Conservation (phyloP, 2,329 filamentous ascomycete genomes). For the Fusarium hainanense region DNA sequence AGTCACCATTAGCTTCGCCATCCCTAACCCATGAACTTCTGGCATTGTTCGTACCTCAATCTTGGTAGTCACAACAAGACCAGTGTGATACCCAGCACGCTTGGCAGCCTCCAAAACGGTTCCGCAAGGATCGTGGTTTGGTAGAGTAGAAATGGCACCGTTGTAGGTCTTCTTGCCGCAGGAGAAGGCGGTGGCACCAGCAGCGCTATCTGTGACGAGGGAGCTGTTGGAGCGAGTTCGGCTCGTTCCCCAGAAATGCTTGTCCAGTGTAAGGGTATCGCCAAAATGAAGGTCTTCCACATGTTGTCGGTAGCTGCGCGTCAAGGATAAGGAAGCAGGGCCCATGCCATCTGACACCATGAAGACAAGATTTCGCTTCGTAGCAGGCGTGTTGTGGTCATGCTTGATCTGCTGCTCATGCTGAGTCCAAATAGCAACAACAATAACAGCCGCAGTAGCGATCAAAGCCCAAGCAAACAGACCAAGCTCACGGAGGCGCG, state of each 20-base stretch:
- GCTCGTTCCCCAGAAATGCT: conserved; percentile 90
- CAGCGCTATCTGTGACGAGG: conserved; percentile 93
- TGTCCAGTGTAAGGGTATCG: conserved; percentile 83
- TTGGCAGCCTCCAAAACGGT: conserved; percentile 95
- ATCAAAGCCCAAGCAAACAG: conserved; percentile 86
- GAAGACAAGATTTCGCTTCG: conserved; percentile 94
- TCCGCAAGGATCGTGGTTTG: conserved; percentile 87
- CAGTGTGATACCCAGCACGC: conserved; percentile 89
- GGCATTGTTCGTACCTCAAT: conserved; percentile 14
- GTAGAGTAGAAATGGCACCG: conserved; percentile 90
- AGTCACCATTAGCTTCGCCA: not conserved
- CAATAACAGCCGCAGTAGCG: conserved; percentile 80
- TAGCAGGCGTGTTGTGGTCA: conserved; percentile 54
- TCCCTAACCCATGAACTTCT: not conserved
- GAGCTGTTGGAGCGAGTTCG: conserved; percentile 86
- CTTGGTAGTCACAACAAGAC: conserved; percentile 89
- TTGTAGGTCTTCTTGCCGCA: conserved; percentile 97
- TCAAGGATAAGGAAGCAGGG: conserved; percentile 87
- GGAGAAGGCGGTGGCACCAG: conserved; percentile 96
- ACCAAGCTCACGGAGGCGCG: conserved; percentile 74
- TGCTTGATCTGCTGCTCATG: conserved; percentile 69
- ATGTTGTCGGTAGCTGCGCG: conserved; percentile 86
- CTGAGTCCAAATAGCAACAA: conserved; percentile 81
- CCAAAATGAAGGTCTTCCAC: conserved; percentile 77
- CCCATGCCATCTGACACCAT: conserved; percentile 99